Conservation (phyloP, 345 rosid species). For the Anacardium occidentale region DNA sequence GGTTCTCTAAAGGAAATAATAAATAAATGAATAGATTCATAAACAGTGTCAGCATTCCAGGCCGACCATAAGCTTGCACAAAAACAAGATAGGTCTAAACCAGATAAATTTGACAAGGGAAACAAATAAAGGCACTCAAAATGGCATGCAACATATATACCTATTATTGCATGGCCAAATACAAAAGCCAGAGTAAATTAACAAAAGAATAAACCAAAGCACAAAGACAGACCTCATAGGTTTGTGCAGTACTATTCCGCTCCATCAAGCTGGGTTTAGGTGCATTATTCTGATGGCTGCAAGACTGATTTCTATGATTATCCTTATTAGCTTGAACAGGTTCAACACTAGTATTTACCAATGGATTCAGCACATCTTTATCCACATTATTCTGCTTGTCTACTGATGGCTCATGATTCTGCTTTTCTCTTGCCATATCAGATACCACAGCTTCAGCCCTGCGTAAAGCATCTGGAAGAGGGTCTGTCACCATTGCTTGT, state of each 20-base stretch:
- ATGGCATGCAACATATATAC: background rate
- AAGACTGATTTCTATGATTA: slow-evolving; percentile 19
- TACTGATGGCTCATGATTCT: slow-evolving; percentile 3
- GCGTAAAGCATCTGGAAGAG: slow-evolving; percentile 47
- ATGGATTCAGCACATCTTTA: slow-evolving; percentile 7
- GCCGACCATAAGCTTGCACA: background rate
- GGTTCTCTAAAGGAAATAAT: background rate
- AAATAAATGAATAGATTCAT: background rate
- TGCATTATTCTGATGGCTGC: slow-evolving; percentile 20
- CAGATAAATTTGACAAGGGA: background rate
- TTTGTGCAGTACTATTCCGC: slow-evolving; percentile 43
- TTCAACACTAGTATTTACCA: background rate
- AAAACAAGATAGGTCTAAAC: background rate
- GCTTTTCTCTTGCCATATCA: slow-evolving; percentile 10
- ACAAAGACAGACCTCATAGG: slow-evolving; percentile 42
- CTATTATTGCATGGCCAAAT: background rate
- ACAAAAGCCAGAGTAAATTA: background rate
- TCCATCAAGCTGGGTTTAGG: slow-evolving; percentile 50
- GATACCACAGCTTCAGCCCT: slow-evolving; percentile 31
- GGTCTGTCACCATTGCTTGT: slow-evolving; percentile 43
- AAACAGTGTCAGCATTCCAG: background rate
- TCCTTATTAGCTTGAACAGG: slow-evolving; percentile 16
- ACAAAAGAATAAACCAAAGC: background rate
- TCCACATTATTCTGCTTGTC: slow-evolving; percentile 18
- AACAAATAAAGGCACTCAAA: background rate